Base-by-base conservation (phyloP, 345 rosid genomes). In the Iberis pinnata region DNA sequence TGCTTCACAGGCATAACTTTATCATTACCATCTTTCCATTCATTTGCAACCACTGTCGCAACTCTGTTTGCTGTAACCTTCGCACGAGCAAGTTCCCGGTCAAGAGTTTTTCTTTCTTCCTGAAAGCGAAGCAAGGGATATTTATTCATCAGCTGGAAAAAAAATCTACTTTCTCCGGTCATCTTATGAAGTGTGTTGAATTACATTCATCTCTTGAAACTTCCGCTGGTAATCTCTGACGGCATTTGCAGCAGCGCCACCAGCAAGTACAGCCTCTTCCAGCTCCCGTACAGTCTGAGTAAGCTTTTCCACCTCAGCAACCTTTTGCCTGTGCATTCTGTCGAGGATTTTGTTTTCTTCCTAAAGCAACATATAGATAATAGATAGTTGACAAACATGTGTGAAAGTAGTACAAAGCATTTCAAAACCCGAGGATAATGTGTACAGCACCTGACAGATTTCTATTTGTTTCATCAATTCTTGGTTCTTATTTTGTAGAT, bases 1-100 rank as follows among this genome's bases (percentile, higher is more conserved):
- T 93, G 99, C 60, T 88, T 93, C 58, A 88, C 99, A 57, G 99
- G 99, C 99, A 93, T 88, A 69, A 88, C 99, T 79, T 93, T 93
- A 76, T 88, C 99, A 39, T 85, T 88, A 55, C 94, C 80, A 82
- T 88, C 99, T 80, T 93, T 93, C 99, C 99, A 93, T 59, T 93
- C 99, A 66, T 93, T 93, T 49, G 99, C 99, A 39, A 93, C 99
- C 37, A 93, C 99, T 6, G 88, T 83, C 12, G 99, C 97, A 47
- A 93, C 95, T 70, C 99, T 82, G 60, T 93, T 93, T 53, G 97
- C 99, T 5, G 92, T 86, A 60, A 93, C 99, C 78, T 86, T 93
- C 25, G 99, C 99, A 14, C 97, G 94, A 36, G 99, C 97, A 74
- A 93, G 70, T 73, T 93, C 99, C 53, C 99, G 60, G 70, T 93